Evolutionary conservation across 176 grass and related monocot species (phyloP).

Genomic region (Musa beccarii): DNA sequence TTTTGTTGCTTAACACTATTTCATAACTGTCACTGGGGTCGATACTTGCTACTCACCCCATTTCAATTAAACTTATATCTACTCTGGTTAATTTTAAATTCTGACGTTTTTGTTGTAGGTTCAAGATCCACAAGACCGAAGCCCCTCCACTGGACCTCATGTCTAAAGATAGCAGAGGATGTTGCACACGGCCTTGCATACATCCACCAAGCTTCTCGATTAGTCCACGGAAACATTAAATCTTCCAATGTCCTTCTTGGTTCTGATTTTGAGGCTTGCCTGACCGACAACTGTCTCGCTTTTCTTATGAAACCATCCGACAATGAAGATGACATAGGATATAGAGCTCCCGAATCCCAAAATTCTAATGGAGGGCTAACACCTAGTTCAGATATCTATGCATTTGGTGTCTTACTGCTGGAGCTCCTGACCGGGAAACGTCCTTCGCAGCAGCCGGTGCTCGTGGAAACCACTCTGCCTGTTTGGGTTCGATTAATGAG

Average conservation of each 20-base stretch:
- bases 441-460: constrained; percentile 52
- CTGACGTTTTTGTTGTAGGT: constrained; percentile 25
- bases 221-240: constrained; percentile 89
- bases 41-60: neutral
- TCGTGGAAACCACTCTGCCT: constrained; percentile 47
- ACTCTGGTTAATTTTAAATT: neutral
- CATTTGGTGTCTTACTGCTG: constrained; percentile 68
- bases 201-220: constrained; percentile 84
- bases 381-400: constrained; percentile 87
- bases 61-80: neutral
- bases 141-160: constrained; percentile 94
- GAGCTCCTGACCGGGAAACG: constrained; percentile 76
- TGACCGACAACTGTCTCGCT: constrained; percentile 81
- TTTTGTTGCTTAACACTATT: too few relatives aligned
- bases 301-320: constrained; percentile 74
- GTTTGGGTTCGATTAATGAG: constrained; percentile 50
- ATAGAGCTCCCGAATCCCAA: constrained; percentile 72
- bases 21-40: too few relatives aligned
- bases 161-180: constrained; percentile 97
- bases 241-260: constrained; percentile 82
- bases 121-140: constrained; percentile 70
- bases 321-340: constrained; percentile 39
- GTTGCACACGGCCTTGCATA: constrained; percentile 73
- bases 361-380: constrained; percentile 68
- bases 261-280: constrained; percentile 89